Evolutionary conservation across 192 early-diverging fungal genomes (phyloP).

Genomic region (Kappamyces sp.): DNA sequence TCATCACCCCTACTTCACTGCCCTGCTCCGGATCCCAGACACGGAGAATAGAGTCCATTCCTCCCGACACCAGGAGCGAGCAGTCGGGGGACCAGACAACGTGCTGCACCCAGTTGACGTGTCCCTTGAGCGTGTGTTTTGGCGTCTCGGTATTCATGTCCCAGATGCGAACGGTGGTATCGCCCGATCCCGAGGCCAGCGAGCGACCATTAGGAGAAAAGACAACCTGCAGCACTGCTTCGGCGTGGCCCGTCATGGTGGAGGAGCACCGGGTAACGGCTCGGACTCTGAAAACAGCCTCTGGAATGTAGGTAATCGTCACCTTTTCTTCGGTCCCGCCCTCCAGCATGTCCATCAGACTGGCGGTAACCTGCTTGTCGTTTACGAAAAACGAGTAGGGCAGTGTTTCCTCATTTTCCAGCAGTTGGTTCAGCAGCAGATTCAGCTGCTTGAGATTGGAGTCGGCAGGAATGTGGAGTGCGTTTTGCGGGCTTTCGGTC

Average conservation of each 20-base stretch:
- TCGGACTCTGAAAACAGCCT: constrained; percentile 91
- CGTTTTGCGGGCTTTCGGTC: no score
- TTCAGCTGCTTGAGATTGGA: constrained; percentile 79
- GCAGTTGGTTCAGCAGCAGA: constrained; percentile 84
- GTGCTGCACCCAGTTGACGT: constrained; percentile 87
- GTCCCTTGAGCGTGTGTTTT: constrained; percentile 69
- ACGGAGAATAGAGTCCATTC: constrained; percentile 84
- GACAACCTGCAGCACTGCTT: constrained; percentile 81
- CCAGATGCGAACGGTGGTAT: constrained; percentile 94
- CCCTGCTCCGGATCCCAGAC: constrained; percentile 90
- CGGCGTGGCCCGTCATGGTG: constrained; percentile 83
- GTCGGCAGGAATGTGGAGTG: constrained; percentile 50
- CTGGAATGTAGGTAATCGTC: constrained; percentile 86
- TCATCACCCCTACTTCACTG: constrained; percentile 69
- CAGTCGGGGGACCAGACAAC: constrained; percentile 94
- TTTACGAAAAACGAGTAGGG: constrained; percentile 93
- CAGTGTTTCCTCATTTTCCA: constrained; percentile 80
- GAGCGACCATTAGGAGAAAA: constrained; percentile 88
- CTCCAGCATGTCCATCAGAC: constrained; percentile 76
- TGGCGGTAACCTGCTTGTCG: constrained; percentile 71
- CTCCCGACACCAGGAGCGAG: constrained; percentile 74
- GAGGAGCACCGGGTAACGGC: constrained; percentile 90
- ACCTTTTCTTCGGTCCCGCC: constrained; percentile 81
- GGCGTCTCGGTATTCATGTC: constrained; percentile 97
- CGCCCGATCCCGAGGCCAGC: constrained; percentile 93